These are phyloP conservation scores for Hymenoscyphus infarciens DNA, from an alignment of 2,329 filamentous ascomycete genomes.

Conservation along the genomic window DNA sequence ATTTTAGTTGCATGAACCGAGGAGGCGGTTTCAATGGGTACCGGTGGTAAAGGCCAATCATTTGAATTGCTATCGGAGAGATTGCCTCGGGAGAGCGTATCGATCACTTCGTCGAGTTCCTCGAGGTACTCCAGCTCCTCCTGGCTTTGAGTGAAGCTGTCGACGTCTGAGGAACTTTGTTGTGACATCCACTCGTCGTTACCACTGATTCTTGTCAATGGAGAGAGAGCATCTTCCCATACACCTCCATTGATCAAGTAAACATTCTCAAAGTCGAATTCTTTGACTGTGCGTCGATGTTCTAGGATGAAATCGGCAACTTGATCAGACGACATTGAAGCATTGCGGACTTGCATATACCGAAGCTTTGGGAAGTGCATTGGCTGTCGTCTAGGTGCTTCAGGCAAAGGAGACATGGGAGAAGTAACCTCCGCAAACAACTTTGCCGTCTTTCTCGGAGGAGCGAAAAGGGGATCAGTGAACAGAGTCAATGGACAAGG, in stretches of 20 bases:
- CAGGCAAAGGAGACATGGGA: conserved; percentile 60
- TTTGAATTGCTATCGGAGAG: neutral
- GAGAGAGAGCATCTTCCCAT: conserved; percentile 81
- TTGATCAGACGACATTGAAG: conserved; percentile 66
- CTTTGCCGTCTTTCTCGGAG: conserved; percentile 51
- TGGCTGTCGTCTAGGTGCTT: conserved; percentile 48
- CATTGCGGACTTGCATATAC: conserved; percentile 69
- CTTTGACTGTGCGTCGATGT: conserved; percentile 65
- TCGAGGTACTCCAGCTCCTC: conserved; percentile 26
- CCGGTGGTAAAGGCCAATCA: conserved; percentile 12
- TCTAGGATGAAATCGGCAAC: conserved; percentile 64
- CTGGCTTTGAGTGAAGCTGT: conserved; percentile 26
- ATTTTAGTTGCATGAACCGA: conserved; percentile 43
- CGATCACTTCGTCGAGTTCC: conserved; percentile 27
- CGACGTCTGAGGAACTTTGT: conserved; percentile 33
- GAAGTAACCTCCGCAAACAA: conserved; percentile 63
- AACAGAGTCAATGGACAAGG: conserved; percentile 69
- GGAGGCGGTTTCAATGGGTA: conserved; percentile 12
- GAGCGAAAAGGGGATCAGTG: conserved; percentile 62
- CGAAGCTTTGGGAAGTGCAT: conserved; percentile 66
- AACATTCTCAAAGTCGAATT: conserved; percentile 79
- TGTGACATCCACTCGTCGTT: conserved; percentile 39
- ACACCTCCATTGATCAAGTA: conserved; percentile 62
- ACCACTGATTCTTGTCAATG: conserved; percentile 50
- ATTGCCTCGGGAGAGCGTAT: conserved; percentile 15